A percentile compares a stretch with the other conserved stretches of the same genome.
phyloP scores from a whole-genome alignment of 306 rosid species.

The Carpinus fangiana region DNA sequence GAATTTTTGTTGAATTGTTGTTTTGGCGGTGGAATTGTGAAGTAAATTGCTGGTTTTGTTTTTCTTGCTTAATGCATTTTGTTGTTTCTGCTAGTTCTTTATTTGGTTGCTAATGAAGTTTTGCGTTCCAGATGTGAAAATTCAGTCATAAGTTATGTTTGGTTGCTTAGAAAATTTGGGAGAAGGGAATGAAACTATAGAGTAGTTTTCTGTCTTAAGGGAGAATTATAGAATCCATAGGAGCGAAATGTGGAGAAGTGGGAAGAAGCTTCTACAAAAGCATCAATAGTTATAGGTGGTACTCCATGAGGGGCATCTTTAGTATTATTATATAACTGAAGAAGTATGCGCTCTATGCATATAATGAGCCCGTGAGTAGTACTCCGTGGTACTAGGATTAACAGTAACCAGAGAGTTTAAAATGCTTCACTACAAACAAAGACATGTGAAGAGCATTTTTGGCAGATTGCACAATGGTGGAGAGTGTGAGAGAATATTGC shows the following conservation, averaged over 20 bases:
- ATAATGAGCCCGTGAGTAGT: constrained; percentile 67
- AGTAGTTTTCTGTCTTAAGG: not conserved
- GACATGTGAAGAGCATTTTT: constrained; percentile 61
- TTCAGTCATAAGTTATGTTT: no score
- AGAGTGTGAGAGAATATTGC: not conserved
- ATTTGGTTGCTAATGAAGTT: no score
- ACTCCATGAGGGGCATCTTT: not conserved
- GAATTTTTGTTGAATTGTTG: no score
- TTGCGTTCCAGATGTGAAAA: no score
- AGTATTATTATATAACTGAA: constrained; percentile 21
- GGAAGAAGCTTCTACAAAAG: constrained; percentile 33
- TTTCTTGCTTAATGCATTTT: no score
- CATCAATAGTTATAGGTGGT: constrained; percentile 1
- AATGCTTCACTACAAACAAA: constrained; percentile 64
- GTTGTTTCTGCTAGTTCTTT: no score
- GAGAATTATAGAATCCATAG: constrained; percentile 47
- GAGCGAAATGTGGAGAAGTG: constrained; percentile 9
- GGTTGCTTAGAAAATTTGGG: no score
- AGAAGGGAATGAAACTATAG: not conserved
- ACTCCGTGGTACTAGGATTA: constrained; percentile 45
- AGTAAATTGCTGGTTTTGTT: no score
- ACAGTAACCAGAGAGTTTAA: constrained; percentile 42
- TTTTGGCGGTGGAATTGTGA: no score
- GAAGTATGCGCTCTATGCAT: constrained; percentile 23
- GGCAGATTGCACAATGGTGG: constrained; percentile 21